Percentiles rank a stretch among this genome's conserved stretches.
Evolutionary conservation across 345 rosid species (phyloP).

Genomic region (Pelargonium nanum): DNA sequence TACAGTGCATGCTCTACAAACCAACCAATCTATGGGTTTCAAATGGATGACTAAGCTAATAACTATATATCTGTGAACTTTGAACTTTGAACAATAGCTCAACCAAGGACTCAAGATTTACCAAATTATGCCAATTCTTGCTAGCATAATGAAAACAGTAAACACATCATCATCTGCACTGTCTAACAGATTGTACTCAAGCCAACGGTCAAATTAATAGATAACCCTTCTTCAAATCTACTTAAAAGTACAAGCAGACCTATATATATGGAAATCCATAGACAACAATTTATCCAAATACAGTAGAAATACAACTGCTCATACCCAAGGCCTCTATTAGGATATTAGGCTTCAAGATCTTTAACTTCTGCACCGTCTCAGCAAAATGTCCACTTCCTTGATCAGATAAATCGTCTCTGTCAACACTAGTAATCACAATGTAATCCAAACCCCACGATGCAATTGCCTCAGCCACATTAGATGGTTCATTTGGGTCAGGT

Average conservation of each 20-base stretch:
- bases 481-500: constrained; percentile 82
- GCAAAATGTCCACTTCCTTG: constrained; percentile 83
- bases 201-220: neutral
- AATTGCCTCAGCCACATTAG: constrained; percentile 91
- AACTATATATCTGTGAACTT: no score
- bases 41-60: no score
- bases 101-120: no score
- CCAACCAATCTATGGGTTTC: no score
- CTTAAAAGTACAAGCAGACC: neutral
- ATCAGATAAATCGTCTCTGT: constrained; percentile 78
- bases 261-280: neutral
- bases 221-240: neutral
- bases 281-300: neutral
- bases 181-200: neutral
- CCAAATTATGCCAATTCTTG: no score
- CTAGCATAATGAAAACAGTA: no score
- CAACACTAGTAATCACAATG: constrained; percentile 86
- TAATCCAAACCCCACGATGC: constrained; percentile 96
- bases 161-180: neutral
- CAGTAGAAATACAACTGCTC: neutral
- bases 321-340: constrained; percentile 90
- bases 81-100: no score
- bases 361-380: constrained; percentile 69
- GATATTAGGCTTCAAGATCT: constrained; percentile 72
- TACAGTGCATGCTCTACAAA: no score